These are phyloP conservation scores for Escallonia herrerae DNA, from an alignment of 129 eudicot genomes.

Conservation along the genomic window DNA sequence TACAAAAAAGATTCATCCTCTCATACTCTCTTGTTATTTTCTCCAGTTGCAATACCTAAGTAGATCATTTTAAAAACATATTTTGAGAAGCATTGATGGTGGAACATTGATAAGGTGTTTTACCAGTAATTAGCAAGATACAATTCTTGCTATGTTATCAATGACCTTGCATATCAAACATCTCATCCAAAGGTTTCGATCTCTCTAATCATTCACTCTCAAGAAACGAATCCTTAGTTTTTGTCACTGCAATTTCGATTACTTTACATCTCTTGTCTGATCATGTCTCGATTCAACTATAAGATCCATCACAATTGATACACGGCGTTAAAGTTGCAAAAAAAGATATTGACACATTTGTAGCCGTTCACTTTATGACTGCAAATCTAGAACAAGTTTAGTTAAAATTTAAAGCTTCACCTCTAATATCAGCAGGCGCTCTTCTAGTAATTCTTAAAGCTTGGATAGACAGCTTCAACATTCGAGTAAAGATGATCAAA, in stretches of 20 bases:
- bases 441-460: conserved; percentile 57
- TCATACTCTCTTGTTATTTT: too few species aligned
- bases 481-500: conserved; percentile 69
- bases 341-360: too few species aligned
- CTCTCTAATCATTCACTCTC: conserved; percentile 59
- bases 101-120: too few species aligned
- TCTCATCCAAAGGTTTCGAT: conserved; percentile 59
- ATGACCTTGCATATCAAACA: conserved; percentile 79
- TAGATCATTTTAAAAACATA: too few species aligned
- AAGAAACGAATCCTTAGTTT: conserved; percentile 66
- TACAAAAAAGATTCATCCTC: too few species aligned
- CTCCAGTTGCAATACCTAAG: too few species aligned
- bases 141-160: neutral
- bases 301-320: neutral
- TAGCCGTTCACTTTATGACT: too few species aligned
- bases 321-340: neutral
- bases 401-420: conserved; percentile 19
- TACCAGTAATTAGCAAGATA: too few species aligned
- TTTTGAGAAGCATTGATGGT: too few species aligned
- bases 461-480: conserved; percentile 74
- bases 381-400: neutral
- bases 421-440: conserved; percentile 63
- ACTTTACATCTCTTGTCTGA: conserved; percentile 75
- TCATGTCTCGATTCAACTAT: conserved; percentile 65
- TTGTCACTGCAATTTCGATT: conserved; percentile 66